Evolutionary conservation across 1,284 basidiomycete genomes (phyloP), one percentile per base, ranked within the genome.

Genomic region (Rhizopogon hawkerae): DNA sequence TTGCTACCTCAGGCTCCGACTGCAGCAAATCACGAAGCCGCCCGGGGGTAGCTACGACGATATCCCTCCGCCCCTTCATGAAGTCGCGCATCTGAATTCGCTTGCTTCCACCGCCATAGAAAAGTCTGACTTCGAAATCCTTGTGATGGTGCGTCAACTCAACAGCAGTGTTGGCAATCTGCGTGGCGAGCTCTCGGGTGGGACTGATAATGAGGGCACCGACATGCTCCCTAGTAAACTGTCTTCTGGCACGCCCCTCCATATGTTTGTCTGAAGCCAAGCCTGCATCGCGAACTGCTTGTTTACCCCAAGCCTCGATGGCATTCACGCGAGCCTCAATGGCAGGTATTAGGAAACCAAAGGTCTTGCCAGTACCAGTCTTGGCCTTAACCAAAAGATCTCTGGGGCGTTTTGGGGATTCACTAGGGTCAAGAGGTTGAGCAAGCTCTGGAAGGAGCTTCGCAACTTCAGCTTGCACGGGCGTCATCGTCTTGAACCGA

Each of bases 31-130:
- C 95, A 53, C 83, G 76, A 50, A 97, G 68, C 42, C 96, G 81
- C 38, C 96, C 95, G 10, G 95, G 92, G 0, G 96, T 98, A 1
- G 87, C 88, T 31, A 98, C 92, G 34, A 98, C 81, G 47, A 98
- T 82, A 62, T 98, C 94, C 56, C 83, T 79, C 34, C 84, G 69
- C 2, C 80, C 76, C 13, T 67, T 65, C 56, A 71, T 71, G 77
- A 82, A 94, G 8, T 83, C 75, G 7, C 77, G 72, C 60, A 92
- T 67, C 68, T 96, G 92, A 13, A 51, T 56, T 3, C 72, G 57
- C 59, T 85, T 87, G 60, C 76, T 79, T 39, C 77, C 74, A 3
- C 94, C 95, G 21, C 94, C 95, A 44, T 90, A 83, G 45, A 97
- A 78, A 5, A 94, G 67, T 52, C 81, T 79, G 11, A 92, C 87